A percentile compares a stretch with the other conserved stretches of the same genome.
These are phyloP conservation scores for Heliosperma pusillum DNA, from an alignment of 148 eudicot genomes.

Conservation along the genomic window DNA sequence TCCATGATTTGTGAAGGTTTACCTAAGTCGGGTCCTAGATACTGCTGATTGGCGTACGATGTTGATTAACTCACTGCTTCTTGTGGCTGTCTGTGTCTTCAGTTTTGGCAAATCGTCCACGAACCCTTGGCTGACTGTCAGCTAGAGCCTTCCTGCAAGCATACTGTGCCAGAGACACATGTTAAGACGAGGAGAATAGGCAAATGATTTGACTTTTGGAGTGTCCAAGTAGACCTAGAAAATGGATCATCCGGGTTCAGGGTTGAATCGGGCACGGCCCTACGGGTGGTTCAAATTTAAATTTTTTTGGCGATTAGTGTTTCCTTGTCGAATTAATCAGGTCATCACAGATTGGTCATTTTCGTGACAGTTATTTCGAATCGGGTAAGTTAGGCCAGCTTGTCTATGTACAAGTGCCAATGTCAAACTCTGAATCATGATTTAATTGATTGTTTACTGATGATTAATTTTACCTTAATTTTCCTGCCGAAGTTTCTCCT, in stretches of 20 bases:
- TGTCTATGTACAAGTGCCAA: too few species aligned
- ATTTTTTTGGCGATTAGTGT: too few species aligned
- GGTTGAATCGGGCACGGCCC: too few species aligned
- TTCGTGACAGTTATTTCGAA: background rate
- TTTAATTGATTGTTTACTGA: constrained; percentile 38
- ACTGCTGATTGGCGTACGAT: constrained; percentile 10
- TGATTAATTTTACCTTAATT: constrained; percentile 59
- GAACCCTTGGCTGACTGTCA: constrained; percentile 92
- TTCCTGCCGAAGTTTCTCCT: constrained; percentile 92
- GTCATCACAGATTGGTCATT: too few species aligned
- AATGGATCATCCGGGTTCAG: too few species aligned
- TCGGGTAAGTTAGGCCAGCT: too few species aligned
- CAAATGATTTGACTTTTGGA: background rate
- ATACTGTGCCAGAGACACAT: constrained; percentile 50
- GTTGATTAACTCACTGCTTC: constrained; percentile 36
- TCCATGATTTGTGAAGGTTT: constrained; percentile 16
- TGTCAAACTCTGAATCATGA: constrained; percentile 28
- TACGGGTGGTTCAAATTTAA: too few species aligned
- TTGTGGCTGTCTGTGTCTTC: constrained; percentile 46
- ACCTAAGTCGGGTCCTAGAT: constrained; percentile 27
- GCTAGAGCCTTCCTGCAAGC: constrained; percentile 99
- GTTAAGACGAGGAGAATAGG: constrained; percentile 2
- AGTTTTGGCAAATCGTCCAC: constrained; percentile 89
- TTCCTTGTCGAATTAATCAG: too few species aligned
- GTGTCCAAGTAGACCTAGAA: background rate